A percentile compares a stretch with the other conserved stretches of the same genome.
Conservation (phyloP, 495 filamentous ascomycete genomes). For the Podospora comata region DNA sequence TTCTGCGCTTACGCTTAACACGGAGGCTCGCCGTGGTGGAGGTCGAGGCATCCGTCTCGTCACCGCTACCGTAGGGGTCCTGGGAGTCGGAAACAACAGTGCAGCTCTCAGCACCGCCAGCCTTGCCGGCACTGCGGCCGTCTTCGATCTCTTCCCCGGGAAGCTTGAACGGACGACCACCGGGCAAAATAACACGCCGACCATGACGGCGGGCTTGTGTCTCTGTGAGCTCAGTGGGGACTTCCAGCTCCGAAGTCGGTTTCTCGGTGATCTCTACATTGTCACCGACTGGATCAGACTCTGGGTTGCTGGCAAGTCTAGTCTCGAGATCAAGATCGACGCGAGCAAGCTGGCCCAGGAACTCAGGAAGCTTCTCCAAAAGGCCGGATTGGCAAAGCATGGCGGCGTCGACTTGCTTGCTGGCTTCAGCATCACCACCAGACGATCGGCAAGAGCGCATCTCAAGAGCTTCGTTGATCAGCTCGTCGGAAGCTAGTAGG, state of each 20-base stretch:
- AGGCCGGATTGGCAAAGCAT: constrained; percentile 28
- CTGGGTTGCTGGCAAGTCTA: constrained; percentile 23
- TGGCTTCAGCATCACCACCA: constrained; percentile 14
- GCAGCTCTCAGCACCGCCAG: neutral
- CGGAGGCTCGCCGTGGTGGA: constrained; percentile 27
- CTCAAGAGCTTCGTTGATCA: constrained; percentile 28
- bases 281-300: constrained; percentile 20
- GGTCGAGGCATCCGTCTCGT: constrained; percentile 26
- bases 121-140: constrained; percentile 3
- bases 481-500: constrained; percentile 24
- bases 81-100: neutral
- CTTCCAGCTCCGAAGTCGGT: constrained; percentile 27
- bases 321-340: constrained; percentile 29
- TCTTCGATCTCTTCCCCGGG: constrained; percentile 6
- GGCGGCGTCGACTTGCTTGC: constrained; percentile 28
- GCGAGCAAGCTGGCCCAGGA: constrained; percentile 29
- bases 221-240: constrained; percentile 24
- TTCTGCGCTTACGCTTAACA: constrained; percentile 26
- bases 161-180: constrained; percentile 13
- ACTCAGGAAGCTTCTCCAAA: constrained; percentile 25
- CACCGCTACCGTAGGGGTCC: constrained; percentile 11
- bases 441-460: constrained; percentile 14
- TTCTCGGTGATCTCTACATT: constrained; percentile 21
- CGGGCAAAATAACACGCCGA: constrained; percentile 19
- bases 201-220: constrained; percentile 19